A percentile compares a stretch with the other conserved stretches of the same genome.
Evolutionary conservation across 768 basidiomycete genomes (phyloP).

Genomic region (Stropharia rugosoannulata): DNA sequence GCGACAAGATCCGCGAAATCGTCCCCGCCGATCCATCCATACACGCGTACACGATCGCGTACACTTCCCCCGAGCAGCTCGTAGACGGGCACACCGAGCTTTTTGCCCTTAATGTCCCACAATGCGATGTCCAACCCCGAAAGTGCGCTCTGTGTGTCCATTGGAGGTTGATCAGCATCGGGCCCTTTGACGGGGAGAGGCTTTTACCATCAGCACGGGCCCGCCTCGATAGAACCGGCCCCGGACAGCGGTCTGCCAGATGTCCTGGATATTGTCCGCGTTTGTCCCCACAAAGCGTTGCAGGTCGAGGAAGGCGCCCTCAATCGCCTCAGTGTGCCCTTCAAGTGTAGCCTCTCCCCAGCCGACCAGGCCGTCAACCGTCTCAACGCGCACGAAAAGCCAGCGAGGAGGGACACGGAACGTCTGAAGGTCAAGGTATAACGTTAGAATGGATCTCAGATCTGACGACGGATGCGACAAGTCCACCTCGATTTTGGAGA

Average conservation of each 20-base stretch:
- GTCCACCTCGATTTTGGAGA: conserved; percentile 23
- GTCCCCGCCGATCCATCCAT: conserved; percentile 61
- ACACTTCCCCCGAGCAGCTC: conserved; percentile 71
- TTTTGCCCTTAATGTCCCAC: conserved; percentile 82
- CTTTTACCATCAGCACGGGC: conserved; percentile 61
- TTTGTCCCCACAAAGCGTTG: conserved; percentile 60
- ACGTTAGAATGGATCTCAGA: background rate
- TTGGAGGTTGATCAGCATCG: background rate
- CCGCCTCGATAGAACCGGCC: conserved; percentile 75
- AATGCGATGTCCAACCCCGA: conserved; percentile 69
- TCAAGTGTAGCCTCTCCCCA: conserved; percentile 80
- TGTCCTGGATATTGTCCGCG: conserved; percentile 68
- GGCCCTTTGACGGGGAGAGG: no score
- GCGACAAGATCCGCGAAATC: conserved; percentile 51
- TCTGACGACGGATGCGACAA: background rate
- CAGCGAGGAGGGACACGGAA: conserved; percentile 74
- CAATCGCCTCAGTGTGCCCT: conserved; percentile 72
- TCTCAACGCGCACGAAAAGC: conserved; percentile 74
- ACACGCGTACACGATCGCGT: conserved; percentile 55
- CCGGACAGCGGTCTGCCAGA: conserved; percentile 66
- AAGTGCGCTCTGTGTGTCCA: conserved; percentile 39
- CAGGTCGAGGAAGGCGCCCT: conserved; percentile 65
- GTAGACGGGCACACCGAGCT: conserved; percentile 62
- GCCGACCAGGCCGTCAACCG: conserved; percentile 59
- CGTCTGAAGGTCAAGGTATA: conserved; percentile 27